Evolutionary conservation across 352 stramenopile species (phyloP).

Genomic region (Globisporangium emineosum): DNA sequence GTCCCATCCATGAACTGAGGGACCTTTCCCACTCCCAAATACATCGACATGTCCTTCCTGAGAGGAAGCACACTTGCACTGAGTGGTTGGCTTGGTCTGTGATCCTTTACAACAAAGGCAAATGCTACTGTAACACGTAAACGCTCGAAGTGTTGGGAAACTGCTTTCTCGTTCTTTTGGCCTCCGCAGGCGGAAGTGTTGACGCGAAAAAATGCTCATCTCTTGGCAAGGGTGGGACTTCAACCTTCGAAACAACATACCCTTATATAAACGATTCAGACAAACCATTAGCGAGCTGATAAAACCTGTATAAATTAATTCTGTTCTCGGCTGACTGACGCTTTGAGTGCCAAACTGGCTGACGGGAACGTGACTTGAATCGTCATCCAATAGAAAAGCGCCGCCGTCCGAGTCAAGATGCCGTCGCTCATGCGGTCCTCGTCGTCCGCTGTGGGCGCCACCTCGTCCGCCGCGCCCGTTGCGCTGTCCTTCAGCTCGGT

Average conservation of each 20-base stretch:
- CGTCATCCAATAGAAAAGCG: conserved; percentile 27
- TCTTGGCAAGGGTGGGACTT: conserved; percentile 2
- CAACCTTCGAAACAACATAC: conserved; percentile 4
- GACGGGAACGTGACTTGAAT: neutral
- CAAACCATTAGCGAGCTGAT: no score
- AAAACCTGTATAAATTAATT: conserved; percentile 4
- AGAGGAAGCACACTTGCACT: no score
- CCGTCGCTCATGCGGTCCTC: conserved; percentile 35
- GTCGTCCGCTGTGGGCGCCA: conserved; percentile 12
- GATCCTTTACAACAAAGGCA: no score
- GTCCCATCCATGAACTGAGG: no score
- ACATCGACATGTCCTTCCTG: no score
- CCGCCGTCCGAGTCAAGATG: no score
- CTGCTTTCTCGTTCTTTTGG: neutral
- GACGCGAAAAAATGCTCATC: conserved; percentile 13
- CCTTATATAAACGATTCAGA: neutral
- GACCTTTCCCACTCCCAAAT: no score
- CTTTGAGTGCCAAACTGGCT: neutral
- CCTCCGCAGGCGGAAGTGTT: conserved; percentile 1
- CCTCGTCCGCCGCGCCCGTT: conserved; percentile 15
- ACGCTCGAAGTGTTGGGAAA: no score
- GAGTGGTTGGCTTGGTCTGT: no score
- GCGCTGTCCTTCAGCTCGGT: conserved; percentile 29
- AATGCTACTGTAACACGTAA: no score
- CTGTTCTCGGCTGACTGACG: neutral